Evolutionary conservation across 352 stramenopile species (phyloP).

Genomic region (Globisporangium takayamanum): DNA sequence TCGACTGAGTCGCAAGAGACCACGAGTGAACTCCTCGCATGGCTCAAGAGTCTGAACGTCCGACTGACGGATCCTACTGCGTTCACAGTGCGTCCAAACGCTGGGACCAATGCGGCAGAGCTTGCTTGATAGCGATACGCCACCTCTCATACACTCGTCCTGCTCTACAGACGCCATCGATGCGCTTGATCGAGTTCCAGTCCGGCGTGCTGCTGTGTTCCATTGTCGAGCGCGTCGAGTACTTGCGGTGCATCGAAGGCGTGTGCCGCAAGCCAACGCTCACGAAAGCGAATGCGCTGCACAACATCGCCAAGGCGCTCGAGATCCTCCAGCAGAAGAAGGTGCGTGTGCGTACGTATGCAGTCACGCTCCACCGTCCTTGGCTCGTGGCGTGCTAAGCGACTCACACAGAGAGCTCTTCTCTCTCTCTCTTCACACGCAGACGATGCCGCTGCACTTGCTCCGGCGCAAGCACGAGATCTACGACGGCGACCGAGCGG

Average conservation of each 20-base stretch:
- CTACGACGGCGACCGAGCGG: constrained; percentile 22
- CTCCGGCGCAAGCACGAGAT: constrained; percentile 34
- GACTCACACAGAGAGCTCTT: too few relatives aligned
- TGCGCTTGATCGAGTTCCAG: constrained; percentile 40
- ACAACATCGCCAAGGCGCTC: constrained; percentile 71
- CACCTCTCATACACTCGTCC: not conserved
- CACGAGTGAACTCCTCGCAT: constrained; percentile 22
- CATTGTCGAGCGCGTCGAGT: constrained; percentile 65
- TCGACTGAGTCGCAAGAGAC: constrained; percentile 2
- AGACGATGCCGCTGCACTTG: constrained; percentile 49
- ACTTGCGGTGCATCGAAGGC: constrained; percentile 56
- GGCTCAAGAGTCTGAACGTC: constrained; percentile 35
- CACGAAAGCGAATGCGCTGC: constrained; percentile 48
- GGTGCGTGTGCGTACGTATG: constrained; percentile 12
- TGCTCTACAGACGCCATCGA: constrained; percentile 17
- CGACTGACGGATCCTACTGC: constrained; percentile 15
- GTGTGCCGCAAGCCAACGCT: constrained; percentile 24
- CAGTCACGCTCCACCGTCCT: not conserved
- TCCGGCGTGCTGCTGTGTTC: constrained; percentile 52
- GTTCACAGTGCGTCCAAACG: constrained; percentile 25
- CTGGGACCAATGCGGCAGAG: too few relatives aligned
- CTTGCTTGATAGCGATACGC: not conserved
- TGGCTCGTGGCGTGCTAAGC: too few relatives aligned
- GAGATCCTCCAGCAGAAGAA: constrained; percentile 59
- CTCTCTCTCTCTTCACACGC: not conserved